Evolutionary conservation across 106 monocot species (phyloP).

Genomic region (Phalaenopsis equestris): DNA sequence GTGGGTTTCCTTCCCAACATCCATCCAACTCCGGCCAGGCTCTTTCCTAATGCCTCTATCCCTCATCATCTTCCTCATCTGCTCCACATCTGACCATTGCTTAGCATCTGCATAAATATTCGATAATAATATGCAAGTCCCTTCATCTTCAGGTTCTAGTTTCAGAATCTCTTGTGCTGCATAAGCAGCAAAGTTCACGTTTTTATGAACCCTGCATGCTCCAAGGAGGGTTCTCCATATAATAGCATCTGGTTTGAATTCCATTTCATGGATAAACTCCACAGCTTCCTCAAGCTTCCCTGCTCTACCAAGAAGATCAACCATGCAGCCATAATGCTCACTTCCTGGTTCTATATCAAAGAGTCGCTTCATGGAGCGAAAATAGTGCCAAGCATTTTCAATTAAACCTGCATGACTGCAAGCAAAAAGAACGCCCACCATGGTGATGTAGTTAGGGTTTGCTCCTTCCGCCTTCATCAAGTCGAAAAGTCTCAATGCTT

Average conservation of each 20-base stretch:
- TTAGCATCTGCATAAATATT: constrained; percentile 55
- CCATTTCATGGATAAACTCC: constrained; percentile 40
- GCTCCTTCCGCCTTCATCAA: constrained; percentile 28
- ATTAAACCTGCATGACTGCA: constrained; percentile 77
- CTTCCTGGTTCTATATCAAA: constrained; percentile 43
- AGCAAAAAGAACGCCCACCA: constrained; percentile 68
- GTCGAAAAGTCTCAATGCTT: constrained; percentile 43
- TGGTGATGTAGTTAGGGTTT: constrained; percentile 56
- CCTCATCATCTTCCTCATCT: constrained; percentile 47
- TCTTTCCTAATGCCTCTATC: constrained; percentile 50
- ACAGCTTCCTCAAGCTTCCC: constrained; percentile 52
- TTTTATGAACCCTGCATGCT: constrained; percentile 54
- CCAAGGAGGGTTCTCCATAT: constrained; percentile 69
- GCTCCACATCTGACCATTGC: constrained; percentile 45
- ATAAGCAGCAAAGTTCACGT: constrained; percentile 27
- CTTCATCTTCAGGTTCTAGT: constrained; percentile 62
- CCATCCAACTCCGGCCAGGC: constrained; percentile 75
- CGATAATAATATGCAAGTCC: constrained; percentile 49
- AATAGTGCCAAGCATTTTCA: constrained; percentile 47
- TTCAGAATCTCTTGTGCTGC: constrained; percentile 51
- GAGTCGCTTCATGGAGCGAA: constrained; percentile 38
- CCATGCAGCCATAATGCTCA: constrained; percentile 76
- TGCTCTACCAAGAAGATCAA: constrained; percentile 57
- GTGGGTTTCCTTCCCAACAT: constrained; percentile 44
- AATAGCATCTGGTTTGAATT: constrained; percentile 32